Percentiles rank a stretch among this genome's conserved stretches.
phyloP scores from a whole-genome alignment of 2,329 filamentous ascomycete species.

The Colletotrichum sojae region DNA sequence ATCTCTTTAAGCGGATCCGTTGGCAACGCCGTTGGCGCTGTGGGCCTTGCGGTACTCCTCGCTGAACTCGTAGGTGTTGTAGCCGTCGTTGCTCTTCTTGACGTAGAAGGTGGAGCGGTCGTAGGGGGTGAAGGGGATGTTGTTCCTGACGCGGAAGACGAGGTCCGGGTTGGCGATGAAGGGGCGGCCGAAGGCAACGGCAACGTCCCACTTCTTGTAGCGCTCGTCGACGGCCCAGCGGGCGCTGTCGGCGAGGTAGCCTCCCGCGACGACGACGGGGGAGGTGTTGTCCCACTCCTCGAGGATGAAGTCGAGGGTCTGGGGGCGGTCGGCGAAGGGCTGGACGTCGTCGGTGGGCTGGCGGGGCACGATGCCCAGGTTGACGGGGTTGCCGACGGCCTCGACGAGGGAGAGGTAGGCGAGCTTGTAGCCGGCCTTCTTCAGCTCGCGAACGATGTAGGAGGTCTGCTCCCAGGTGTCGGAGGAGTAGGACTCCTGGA shows the following conservation, averaged over 20 bases:
- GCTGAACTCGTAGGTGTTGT: constrained; percentile 50
- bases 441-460: constrained; percentile 47
- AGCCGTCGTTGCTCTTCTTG: constrained; percentile 44
- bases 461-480: constrained; percentile 49
- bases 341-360: constrained; percentile 41
- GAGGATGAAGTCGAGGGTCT: constrained; percentile 49
- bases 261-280: constrained; percentile 50
- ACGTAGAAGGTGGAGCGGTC: constrained; percentile 57
- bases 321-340: constrained; percentile 36
- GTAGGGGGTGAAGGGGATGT: constrained; percentile 54
- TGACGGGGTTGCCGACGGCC: constrained; percentile 47
- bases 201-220: constrained; percentile 43
- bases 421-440: constrained; percentile 45
- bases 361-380: constrained; percentile 37
- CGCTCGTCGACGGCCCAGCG: constrained; percentile 46
- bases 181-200: constrained; percentile 54
- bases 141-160: constrained; percentile 55
- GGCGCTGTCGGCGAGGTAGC: constrained; percentile 45
- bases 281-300: constrained; percentile 47
- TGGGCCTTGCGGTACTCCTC: constrained; percentile 39
- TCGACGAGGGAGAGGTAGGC: constrained; percentile 57
- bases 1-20: constrained; percentile 21
- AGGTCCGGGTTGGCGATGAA: constrained; percentile 60
- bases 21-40: constrained; percentile 17
- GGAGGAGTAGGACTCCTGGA: constrained; percentile 46